These are phyloP conservation scores for Penicillium sp. DNA, from an alignment of 2,329 filamentous ascomycete genomes.

Conservation along the genomic window DNA sequence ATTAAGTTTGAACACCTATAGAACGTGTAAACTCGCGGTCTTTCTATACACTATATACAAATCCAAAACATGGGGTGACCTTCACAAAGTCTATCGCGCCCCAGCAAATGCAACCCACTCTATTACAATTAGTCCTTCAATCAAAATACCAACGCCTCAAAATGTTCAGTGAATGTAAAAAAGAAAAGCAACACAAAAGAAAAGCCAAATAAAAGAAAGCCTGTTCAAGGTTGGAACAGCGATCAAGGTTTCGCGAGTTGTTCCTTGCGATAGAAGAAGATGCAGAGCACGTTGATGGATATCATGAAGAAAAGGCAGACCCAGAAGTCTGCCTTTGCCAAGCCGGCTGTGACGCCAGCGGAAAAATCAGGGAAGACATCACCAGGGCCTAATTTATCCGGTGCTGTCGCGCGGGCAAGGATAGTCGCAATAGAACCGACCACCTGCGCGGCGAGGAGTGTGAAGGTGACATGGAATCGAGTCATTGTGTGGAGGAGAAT, in stretches of 20 bases:
- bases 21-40: neutral
- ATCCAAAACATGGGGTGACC: neutral
- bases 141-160: neutral
- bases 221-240: neutral
- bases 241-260: neutral
- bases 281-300: neutral
- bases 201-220: neutral
- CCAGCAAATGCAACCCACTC: neutral
- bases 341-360: slow-evolving; percentile 24
- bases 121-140: neutral
- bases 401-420: slow-evolving; percentile 60
- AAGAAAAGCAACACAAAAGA: neutral
- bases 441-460: slow-evolving; percentile 61
- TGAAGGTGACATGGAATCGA: slow-evolving; percentile 63
- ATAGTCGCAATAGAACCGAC: slow-evolving; percentile 65
- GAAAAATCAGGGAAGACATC: slow-evolving; percentile 51
- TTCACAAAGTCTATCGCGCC: neutral
- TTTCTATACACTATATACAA: neutral
- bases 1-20: neutral
- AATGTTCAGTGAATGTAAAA: neutral
- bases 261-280: neutral
- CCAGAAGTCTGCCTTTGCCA: neutral
- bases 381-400: slow-evolving; percentile 62
- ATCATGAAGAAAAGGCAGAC: neutral
- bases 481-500: slow-evolving; percentile 66